Conservation (phyloP, 1,284 basidiomycete genomes). For the Bjerkandera adusta region DNA sequence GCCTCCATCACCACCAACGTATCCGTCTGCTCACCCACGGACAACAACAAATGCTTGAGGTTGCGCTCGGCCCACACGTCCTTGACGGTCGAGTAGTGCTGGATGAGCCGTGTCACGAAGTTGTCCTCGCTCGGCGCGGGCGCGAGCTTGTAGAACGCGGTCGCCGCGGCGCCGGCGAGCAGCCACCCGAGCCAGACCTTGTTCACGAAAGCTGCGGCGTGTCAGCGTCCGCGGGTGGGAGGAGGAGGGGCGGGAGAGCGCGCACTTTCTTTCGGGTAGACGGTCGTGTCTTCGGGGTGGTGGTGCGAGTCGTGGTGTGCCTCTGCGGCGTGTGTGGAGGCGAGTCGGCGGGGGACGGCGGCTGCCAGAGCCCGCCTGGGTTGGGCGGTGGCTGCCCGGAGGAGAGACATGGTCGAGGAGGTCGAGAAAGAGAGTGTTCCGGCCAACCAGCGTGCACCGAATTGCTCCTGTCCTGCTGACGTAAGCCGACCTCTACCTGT, state of each 20-base stretch:
- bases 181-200: slow-evolving; percentile 63
- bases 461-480: slow-evolving; percentile 13
- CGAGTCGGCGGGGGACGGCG: slow-evolving; percentile 34
- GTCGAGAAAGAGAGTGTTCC: slow-evolving; percentile 4
- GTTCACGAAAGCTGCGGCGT: slow-evolving; percentile 48
- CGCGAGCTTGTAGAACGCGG: slow-evolving; percentile 63
- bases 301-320: slow-evolving; percentile 36
- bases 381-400: slow-evolving; percentile 34
- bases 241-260: not conserved
- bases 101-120: slow-evolving; percentile 62
- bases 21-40: slow-evolving; percentile 43
- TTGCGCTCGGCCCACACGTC: slow-evolving; percentile 53
- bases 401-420: slow-evolving; percentile 32
- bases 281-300: slow-evolving; percentile 39
- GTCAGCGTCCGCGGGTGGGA: not conserved
- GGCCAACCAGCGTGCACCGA: slow-evolving; percentile 4
- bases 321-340: slow-evolving; percentile 36
- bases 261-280: slow-evolving; percentile 62
- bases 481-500: slow-evolving; percentile 4
- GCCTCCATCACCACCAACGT: slow-evolving; percentile 48
- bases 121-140: slow-evolving; percentile 57
- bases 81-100: slow-evolving; percentile 45
- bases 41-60: slow-evolving; percentile 52
- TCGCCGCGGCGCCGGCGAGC: slow-evolving; percentile 43
- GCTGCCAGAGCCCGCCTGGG: slow-evolving; percentile 23